These are phyloP conservation scores for Alternaria viburni DNA, from an alignment of 2,329 filamentous ascomycete species.

Conservation along the genomic window DNA sequence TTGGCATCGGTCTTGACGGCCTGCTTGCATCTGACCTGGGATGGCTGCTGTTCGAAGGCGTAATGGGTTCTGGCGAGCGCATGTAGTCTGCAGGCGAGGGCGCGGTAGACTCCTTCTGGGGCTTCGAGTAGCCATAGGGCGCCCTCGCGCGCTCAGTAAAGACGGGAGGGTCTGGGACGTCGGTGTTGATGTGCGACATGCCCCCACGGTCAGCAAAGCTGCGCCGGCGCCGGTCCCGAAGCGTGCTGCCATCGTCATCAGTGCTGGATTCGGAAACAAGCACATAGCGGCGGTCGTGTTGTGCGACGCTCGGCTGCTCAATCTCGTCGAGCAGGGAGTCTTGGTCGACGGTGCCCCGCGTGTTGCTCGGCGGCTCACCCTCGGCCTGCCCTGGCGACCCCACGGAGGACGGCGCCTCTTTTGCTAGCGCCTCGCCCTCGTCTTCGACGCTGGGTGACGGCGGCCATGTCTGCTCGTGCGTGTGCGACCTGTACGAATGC, in stretches of 20 bases:
- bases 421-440: slow-evolving; percentile 66
- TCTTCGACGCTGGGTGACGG: slow-evolving; percentile 74
- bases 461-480: slow-evolving; percentile 52
- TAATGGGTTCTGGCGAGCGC: slow-evolving; percentile 57
- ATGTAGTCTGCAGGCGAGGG: slow-evolving; percentile 51
- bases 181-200: slow-evolving; percentile 44
- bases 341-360: slow-evolving; percentile 72
- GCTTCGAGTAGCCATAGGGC: slow-evolving; percentile 54
- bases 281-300: slow-evolving; percentile 69
- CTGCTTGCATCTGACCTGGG: slow-evolving; percentile 31
- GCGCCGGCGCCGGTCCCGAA: slow-evolving; percentile 29
- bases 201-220: slow-evolving; percentile 45
- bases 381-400: slow-evolving; percentile 33
- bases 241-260: slow-evolving; percentile 8
- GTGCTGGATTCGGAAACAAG: slow-evolving; percentile 53
- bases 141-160: slow-evolving; percentile 51
- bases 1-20: slow-evolving; percentile 36
- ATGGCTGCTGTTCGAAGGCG: slow-evolving; percentile 44
- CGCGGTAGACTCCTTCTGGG: slow-evolving; percentile 39
- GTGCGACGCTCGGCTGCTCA: slow-evolving; percentile 35
- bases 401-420: slow-evolving; percentile 60
- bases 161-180: slow-evolving; percentile 47
- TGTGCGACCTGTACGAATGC: slow-evolving; percentile 23
- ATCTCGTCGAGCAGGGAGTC: slow-evolving; percentile 70
- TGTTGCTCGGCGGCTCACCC: slow-evolving; percentile 64